Percentiles rank a stretch among this genome's conserved stretches.
phyloP scores from a whole-genome alignment of 345 rosid genomes.

The Murraya paniculata region DNA sequence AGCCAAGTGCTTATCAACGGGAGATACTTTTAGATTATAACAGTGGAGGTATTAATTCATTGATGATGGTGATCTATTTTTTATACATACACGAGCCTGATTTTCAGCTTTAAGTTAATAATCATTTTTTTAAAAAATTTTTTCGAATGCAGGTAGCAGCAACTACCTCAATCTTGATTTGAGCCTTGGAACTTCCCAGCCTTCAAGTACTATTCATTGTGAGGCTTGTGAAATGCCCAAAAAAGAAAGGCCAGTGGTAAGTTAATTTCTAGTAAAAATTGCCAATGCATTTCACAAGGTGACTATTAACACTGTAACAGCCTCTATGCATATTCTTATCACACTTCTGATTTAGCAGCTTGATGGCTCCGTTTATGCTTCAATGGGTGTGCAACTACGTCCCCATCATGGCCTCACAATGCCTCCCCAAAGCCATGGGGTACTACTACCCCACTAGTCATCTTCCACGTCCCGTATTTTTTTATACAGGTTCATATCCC shows the following conservation, averaged over 20 bases:
- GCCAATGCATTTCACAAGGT: neutral
- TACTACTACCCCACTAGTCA: conserved; percentile 10
- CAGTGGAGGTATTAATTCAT: conserved; percentile 34
- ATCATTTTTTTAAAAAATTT: neutral
- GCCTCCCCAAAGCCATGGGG: conserved; percentile 33
- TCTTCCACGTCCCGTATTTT: neutral
- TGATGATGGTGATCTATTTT: neutral
- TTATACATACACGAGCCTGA: neutral
- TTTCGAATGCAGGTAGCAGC: conserved; percentile 28
- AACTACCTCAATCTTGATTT: conserved; percentile 47
- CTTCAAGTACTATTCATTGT: conserved; percentile 13
- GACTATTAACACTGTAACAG: neutral
- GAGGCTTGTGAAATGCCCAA: conserved; percentile 24
- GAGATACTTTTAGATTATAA: conserved; percentile 22
- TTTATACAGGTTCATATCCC: neutral
- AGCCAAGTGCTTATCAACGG: conserved; percentile 35
- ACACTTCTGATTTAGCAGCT: conserved; percentile 21
- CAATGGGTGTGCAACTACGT: conserved; percentile 17
- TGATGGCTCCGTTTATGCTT: conserved; percentile 19
- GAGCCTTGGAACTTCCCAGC: conserved; percentile 49
- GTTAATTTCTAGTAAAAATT: conserved; percentile 4
- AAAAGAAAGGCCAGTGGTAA: conserved; percentile 22
- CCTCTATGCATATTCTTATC: neutral
- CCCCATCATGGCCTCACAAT: neutral
- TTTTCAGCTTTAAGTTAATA: neutral